Base-by-base conservation (phyloP, 768 basidiomycete species). In the Krasilnikovozyma curviuscula region DNA sequence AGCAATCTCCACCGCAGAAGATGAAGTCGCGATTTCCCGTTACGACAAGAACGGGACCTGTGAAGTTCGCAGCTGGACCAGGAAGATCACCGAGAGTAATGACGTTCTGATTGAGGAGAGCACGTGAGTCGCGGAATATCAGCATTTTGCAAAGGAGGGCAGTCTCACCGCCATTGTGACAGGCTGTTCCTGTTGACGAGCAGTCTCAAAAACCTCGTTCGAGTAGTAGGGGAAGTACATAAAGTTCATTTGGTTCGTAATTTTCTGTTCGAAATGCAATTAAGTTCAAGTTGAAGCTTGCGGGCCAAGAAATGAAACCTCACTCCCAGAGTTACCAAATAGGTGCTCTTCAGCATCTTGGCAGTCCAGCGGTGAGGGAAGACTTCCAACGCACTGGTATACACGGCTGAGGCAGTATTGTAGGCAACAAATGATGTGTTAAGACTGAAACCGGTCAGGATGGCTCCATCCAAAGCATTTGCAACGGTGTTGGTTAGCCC, bases 191-290 rank as follows among this genome's bases (percentile, higher is more conserved):
- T 38, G 52, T 7, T 30, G 40, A 25, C 40, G 39, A 21, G 54
- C 46, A 19, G 30, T 23, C 4, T 7, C 38, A 25, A 40, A 40
- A 23, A 47, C 52, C 4, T 16, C 54, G 28, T 23, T 38, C 16
- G 54, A 40, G 40, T 54, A 55, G 39, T 49, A 53, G 3, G 53
- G 54, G 33, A 23, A 55, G 52, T 28, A 54, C 29, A 52, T 24
- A 29, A 55, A 55, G 53, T 55, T 55, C 37, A 55, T 40, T 44
- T 55, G 54, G 33, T 37, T 37, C n/a, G n/a, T n/a, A n/a, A n/a
- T n/a, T n/a, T n/a, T n/a, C n/a, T n/a, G n/a, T n/a, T n/a, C n/a
- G n/a, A n/a, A n/a, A n/a, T n/a, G n/a, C n/a, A n/a, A n/a, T n/a
- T n/a, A n/a, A n/a, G n/a, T n/a, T n/a, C n/a, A n/a, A n/a, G n/a